A percentile compares a stretch with the other conserved stretches of the same genome.
Conservation (phyloP, 1,139 yeast genomes). For the Lodderomyces margitis region DNA sequence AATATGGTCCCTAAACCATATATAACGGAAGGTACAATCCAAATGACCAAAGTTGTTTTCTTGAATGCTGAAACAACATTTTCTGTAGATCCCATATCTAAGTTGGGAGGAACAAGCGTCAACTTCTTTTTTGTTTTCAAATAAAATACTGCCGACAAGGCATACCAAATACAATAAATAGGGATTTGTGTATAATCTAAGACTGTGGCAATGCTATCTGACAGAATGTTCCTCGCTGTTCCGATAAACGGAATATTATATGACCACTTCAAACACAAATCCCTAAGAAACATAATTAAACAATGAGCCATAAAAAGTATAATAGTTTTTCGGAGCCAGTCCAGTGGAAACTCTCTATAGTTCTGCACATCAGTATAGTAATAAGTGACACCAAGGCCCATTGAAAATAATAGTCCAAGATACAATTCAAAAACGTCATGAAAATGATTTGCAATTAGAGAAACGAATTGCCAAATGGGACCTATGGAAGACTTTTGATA, state of each 20-base stretch:
- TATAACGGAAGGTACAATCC: constrained; percentile 25
- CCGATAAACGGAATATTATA: background rate
- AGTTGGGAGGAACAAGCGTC: constrained; percentile 27
- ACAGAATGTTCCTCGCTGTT: background rate
- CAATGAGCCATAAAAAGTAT: constrained; percentile 16
- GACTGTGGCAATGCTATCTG: background rate
- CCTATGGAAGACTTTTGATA: constrained; percentile 9
- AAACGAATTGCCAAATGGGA: background rate
- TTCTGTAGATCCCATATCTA: constrained; percentile 19
- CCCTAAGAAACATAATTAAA: constrained; percentile 6
- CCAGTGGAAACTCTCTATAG: constrained; percentile 27
- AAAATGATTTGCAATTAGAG: constrained; percentile 7
- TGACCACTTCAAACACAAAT: background rate
- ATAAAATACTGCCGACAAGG: constrained; percentile 22
- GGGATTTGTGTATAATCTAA: background rate
- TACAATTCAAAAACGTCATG: constrained; percentile 12
- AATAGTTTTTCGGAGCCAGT: constrained; percentile 18
- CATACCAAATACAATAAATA: constrained; percentile 17
- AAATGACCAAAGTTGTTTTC: constrained; percentile 28
- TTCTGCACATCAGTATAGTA: constrained; percentile 26
- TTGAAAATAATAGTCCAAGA: constrained; percentile 29
- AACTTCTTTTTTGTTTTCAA: constrained; percentile 30
- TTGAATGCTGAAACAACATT: constrained; percentile 27
- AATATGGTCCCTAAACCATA: background rate
- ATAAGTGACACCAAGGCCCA: constrained; percentile 43